A percentile compares a stretch with the other conserved stretches of the same genome.
Conservation (phyloP, 345 rosid genomes). For the Litchi chinensis region DNA sequence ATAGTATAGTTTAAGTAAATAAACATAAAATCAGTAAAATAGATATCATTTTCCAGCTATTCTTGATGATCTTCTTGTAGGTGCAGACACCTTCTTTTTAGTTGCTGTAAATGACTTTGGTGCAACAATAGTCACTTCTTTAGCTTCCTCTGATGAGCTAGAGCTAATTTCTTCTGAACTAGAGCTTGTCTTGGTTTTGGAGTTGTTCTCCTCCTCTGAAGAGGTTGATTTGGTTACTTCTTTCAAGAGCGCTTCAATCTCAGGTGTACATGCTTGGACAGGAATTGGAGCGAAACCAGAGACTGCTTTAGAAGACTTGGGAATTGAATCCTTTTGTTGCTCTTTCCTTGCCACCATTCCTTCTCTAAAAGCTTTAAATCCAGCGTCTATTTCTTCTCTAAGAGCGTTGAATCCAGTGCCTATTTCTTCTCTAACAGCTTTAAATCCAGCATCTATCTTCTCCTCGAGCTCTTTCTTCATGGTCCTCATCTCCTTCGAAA, state of each 20-base stretch:
- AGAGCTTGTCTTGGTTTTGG: not conserved
- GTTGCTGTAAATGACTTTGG: not conserved
- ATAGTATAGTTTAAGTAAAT: not conserved
- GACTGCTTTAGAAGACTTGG: not conserved
- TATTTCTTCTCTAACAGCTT: not conserved
- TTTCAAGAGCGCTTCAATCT: not conserved
- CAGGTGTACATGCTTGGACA: not conserved
- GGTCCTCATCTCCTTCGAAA: not conserved
- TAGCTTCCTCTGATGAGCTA: not conserved
- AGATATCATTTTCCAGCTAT: not conserved
- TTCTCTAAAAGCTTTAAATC: not conserved
- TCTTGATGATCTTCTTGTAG: not conserved
- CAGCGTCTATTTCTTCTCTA: not conserved
- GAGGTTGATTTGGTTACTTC: slow-evolving; percentile 6
- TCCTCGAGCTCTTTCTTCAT: not conserved
- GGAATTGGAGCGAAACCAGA: not conserved
- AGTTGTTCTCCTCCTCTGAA: not conserved
- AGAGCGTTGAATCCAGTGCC: not conserved
- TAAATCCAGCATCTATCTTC: not conserved
- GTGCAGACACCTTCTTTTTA: not conserved
- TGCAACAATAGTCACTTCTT: not conserved
- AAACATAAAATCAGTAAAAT: not conserved
- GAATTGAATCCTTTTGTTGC: not conserved
- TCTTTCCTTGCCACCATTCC: not conserved
- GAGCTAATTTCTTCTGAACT: not conserved